Conservation (phyloP, 345 rosid species). For the Gossypium anomalum region DNA sequence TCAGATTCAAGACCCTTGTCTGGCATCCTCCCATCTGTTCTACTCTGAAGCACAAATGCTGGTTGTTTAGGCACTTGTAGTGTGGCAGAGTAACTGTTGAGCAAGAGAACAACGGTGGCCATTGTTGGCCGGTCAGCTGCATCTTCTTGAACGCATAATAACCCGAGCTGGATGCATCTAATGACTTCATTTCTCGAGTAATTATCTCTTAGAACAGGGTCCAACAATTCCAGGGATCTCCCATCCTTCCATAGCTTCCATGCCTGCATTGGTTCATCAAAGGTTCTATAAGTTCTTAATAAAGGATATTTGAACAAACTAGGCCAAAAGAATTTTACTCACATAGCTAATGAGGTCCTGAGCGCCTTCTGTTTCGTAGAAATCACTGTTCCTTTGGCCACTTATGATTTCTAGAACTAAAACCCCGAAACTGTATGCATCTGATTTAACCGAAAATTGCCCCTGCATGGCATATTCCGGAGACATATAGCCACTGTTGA, state of each 20-base stretch:
- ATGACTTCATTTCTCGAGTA: slow-evolving; percentile 31
- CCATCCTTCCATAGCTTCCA: slow-evolving; percentile 39
- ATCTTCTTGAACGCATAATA: slow-evolving; percentile 42
- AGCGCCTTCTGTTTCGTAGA: slow-evolving; percentile 5
- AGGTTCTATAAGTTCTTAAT: not conserved
- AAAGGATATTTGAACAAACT: not conserved
- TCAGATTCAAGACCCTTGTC: slow-evolving; percentile 8
- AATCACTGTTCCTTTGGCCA: slow-evolving; percentile 15
- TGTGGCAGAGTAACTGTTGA: slow-evolving; percentile 17
- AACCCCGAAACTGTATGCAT: slow-evolving; percentile 13
- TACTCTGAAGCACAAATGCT: not conserved
- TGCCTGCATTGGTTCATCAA: slow-evolving; percentile 19
- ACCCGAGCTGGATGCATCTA: slow-evolving; percentile 37
- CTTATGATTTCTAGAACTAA: slow-evolving; percentile 12
- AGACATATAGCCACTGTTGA: slow-evolving; percentile 15
- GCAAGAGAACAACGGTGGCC: slow-evolving; percentile 30
- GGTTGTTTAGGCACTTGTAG: slow-evolving; percentile 12
- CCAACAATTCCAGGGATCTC: slow-evolving; percentile 29
- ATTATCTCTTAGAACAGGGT: slow-evolving; percentile 19
- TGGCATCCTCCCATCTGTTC: slow-evolving; percentile 1
- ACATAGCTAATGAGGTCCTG: slow-evolving; percentile 13
- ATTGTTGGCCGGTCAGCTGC: slow-evolving; percentile 30
- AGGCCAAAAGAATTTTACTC: not conserved
- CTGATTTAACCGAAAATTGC: slow-evolving; percentile 11
- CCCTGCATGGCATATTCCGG: slow-evolving; percentile 19